These are phyloP conservation scores for Diplotaxis tenuifolia DNA, from an alignment of 345 rosid species.

Conservation along the genomic window DNA sequence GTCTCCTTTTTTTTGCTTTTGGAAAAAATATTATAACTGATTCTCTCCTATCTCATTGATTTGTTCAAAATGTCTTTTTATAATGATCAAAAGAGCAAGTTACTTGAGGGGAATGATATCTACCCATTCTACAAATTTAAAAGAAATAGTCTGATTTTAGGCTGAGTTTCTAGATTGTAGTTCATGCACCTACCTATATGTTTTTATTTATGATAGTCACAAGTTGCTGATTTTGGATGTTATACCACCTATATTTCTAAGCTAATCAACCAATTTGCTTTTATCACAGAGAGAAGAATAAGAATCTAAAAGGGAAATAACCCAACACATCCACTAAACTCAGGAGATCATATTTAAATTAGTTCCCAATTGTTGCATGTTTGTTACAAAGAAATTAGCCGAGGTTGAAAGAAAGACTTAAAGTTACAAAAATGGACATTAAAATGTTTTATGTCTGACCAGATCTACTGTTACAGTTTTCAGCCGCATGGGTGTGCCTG, in stretches of 20 bases:
- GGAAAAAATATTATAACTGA: neutral
- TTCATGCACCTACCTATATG: neutral
- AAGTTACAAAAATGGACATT: neutral
- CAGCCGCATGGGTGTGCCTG: slow-evolving; percentile 14
- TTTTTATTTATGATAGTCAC: neutral
- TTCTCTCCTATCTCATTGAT: slow-evolving; percentile 21
- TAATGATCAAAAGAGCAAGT: slow-evolving; percentile 17
- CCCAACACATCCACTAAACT: neutral
- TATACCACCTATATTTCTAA: slow-evolving; percentile 1
- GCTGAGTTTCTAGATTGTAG: slow-evolving; percentile 8
- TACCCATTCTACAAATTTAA: neutral
- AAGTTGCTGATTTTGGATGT: slow-evolving; percentile 5
- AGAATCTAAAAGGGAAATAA: neutral
- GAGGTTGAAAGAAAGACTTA: neutral
- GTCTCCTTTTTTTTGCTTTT: neutral
- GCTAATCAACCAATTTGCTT: slow-evolving; percentile 5
- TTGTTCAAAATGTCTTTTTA: slow-evolving; percentile 9
- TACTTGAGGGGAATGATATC: slow-evolving; percentile 4
- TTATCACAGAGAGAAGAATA: neutral
- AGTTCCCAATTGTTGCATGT: neutral
- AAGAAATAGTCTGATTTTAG: slow-evolving; percentile 1
- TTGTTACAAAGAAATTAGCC: neutral
- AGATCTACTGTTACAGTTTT: neutral
- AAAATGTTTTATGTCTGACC: neutral
- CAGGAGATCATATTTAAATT: neutral